Evolutionary conservation across 1,284 basidiomycete species (phyloP).

Genomic region (Nidula niveotomentosa): DNA sequence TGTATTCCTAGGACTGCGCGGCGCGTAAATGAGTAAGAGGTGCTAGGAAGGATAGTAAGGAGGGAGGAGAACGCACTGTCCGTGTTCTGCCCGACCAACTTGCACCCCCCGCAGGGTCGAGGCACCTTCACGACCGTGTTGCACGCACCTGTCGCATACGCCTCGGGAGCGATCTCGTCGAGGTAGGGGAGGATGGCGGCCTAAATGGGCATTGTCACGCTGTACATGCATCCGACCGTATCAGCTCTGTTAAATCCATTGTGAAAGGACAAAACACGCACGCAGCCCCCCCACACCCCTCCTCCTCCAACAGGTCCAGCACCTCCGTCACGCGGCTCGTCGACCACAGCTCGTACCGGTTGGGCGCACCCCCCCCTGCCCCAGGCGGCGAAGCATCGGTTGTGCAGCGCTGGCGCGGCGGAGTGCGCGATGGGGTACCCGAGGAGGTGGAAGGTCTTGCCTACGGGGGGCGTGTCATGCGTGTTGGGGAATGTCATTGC

Average conservation of each 20-base stretch:
- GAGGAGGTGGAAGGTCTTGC: slow-evolving; percentile 27
- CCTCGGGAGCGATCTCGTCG: slow-evolving; percentile 27
- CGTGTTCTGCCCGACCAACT: slow-evolving; percentile 32
- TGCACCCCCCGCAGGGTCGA: slow-evolving; percentile 12
- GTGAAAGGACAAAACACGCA: neutral
- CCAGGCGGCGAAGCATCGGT: slow-evolving; percentile 25
- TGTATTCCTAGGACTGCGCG: slow-evolving; percentile 27
- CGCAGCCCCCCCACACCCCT: neutral
- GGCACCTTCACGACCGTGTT: slow-evolving; percentile 31
- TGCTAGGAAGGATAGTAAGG: neutral
- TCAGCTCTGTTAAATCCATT: too few species aligned
- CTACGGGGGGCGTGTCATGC: slow-evolving; percentile 7
- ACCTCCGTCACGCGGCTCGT: neutral
- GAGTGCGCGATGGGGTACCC: slow-evolving; percentile 35
- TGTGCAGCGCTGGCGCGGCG: slow-evolving; percentile 30
- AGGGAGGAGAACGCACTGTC: slow-evolving; percentile 18
- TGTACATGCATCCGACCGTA: slow-evolving; percentile 7
- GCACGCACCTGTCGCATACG: slow-evolving; percentile 25
- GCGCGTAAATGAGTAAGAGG: neutral
- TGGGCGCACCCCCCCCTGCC: slow-evolving; percentile 1
- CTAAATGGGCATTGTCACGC: slow-evolving; percentile 34
- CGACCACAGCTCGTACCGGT: neutral
- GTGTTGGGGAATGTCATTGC: too few species aligned
- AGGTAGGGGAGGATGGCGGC: slow-evolving; percentile 24
- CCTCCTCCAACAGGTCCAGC: neutral